These are phyloP conservation scores for Aspergillus glaucus DNA, from an alignment of 2,329 filamentous ascomycete genomes.

Conservation along the genomic window DNA sequence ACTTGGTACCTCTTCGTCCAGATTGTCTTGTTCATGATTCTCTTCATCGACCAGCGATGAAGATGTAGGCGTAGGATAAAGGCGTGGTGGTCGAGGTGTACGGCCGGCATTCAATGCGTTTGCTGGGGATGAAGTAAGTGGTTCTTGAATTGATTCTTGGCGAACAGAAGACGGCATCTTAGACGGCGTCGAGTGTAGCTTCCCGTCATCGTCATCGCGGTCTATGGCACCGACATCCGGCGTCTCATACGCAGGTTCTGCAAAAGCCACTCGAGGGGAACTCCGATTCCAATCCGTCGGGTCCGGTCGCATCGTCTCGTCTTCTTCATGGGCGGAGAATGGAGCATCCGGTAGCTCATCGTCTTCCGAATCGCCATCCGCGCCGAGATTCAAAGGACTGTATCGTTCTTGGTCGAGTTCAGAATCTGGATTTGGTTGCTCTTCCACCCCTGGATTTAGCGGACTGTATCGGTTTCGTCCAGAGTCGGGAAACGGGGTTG, in stretches of 20 bases:
- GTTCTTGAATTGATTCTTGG: slow-evolving; percentile 5
- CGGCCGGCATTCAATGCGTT: slow-evolving; percentile 29
- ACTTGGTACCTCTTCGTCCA: not conserved
- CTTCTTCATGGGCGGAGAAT: not conserved
- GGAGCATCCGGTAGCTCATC: slow-evolving; percentile 12
- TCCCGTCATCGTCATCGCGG: slow-evolving; percentile 18
- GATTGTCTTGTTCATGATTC: slow-evolving; percentile 14
- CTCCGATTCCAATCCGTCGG: slow-evolving; percentile 7
- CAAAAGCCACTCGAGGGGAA: slow-evolving; percentile 12
- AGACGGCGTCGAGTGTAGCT: slow-evolving; percentile 28
- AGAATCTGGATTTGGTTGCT: slow-evolving; percentile 1
- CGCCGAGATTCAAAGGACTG: slow-evolving; percentile 24
- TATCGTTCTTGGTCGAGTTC: slow-evolving; percentile 10
- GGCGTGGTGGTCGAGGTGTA: slow-evolving; percentile 26
- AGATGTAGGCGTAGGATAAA: slow-evolving; percentile 36
- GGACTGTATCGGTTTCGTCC: slow-evolving; percentile 16
- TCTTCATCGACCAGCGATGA: slow-evolving; percentile 36
- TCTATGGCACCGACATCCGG: slow-evolving; percentile 24
- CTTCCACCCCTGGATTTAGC: slow-evolving; percentile 24
- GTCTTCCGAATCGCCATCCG: slow-evolving; percentile 20
- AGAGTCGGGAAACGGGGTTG: slow-evolving; percentile 2
- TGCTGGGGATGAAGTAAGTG: slow-evolving; percentile 22
- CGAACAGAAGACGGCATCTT: slow-evolving; percentile 29
- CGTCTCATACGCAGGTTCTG: slow-evolving; percentile 22
- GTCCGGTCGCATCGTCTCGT: slow-evolving; percentile 7